Conservation (phyloP, 2,329 filamentous ascomycete species). For the Aspergillus terreus region DNA sequence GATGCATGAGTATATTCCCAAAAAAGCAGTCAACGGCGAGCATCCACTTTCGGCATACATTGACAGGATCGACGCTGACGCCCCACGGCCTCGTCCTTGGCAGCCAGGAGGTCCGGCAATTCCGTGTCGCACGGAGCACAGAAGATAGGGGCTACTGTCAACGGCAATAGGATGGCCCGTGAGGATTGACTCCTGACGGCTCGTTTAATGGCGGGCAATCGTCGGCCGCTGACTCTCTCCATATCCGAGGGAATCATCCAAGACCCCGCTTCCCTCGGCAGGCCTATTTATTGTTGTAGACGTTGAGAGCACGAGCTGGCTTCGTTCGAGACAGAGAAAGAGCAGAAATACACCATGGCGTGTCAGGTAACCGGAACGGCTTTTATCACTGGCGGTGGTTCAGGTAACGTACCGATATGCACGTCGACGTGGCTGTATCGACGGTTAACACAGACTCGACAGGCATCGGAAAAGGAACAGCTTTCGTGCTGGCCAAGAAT, state of each 20-base stretch:
- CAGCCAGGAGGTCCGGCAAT: not conserved
- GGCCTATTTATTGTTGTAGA: too few species aligned
- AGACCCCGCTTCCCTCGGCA: too few species aligned
- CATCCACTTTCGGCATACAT: not conserved
- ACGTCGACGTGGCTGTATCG: not conserved
- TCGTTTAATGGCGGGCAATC: too few species aligned
- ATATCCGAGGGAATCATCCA: too few species aligned
- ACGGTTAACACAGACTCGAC: not conserved
- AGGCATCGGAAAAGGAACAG: slow-evolving; percentile 55
- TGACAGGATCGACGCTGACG: not conserved
- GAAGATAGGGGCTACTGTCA: too few species aligned
- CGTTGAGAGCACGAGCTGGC: too few species aligned
- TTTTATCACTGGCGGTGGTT: slow-evolving; percentile 24
- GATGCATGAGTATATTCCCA: not conserved
- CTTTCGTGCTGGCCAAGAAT: slow-evolving; percentile 45
- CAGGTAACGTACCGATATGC: slow-evolving; percentile 15
- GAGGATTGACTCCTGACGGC: too few species aligned
- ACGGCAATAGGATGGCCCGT: too few species aligned
- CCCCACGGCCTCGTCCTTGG: not conserved
- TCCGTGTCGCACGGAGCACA: not conserved
- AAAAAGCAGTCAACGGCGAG: not conserved
- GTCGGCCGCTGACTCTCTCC: too few species aligned
- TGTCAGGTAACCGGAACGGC: slow-evolving; percentile 22
- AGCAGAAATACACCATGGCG: slow-evolving; percentile 6
- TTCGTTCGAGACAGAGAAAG: too few species aligned